phyloP scores from a whole-genome alignment of 2,329 filamentous ascomycete genomes.

The Paracamarosporium sp. region DNA sequence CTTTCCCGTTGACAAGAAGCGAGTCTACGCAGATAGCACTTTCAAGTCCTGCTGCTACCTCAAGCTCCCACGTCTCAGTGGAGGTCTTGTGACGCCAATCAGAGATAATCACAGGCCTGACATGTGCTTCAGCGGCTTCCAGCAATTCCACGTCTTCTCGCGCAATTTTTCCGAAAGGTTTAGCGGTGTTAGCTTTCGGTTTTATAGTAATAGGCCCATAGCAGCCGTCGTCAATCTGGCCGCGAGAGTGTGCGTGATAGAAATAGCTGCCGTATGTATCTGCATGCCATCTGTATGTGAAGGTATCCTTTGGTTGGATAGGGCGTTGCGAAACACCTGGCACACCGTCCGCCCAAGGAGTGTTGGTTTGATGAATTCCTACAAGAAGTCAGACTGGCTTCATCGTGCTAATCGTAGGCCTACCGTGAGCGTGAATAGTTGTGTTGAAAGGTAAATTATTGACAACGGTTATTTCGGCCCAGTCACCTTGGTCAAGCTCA shows the following conservation, averaged over 20 bases:
- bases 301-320: conserved; percentile 58
- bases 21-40: conserved; percentile 64
- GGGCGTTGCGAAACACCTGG: conserved; percentile 63
- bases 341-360: conserved; percentile 67
- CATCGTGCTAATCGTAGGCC: not conserved
- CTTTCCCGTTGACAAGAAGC: conserved; percentile 68
- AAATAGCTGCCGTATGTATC: conserved; percentile 65
- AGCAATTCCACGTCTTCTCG: conserved; percentile 53
- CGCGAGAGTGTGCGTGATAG: conserved; percentile 65
- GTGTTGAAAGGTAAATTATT: conserved; percentile 58
- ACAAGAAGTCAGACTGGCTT: not conserved
- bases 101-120: conserved; percentile 59
- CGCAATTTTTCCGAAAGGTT: not conserved
- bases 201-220: conserved; percentile 63
- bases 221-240: conserved; percentile 66
- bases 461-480: conserved; percentile 44
- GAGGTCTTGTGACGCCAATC: conserved; percentile 66
- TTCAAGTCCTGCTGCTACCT: conserved; percentile 55
- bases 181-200: conserved; percentile 20
- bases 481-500: conserved; percentile 28
- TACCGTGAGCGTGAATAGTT: conserved; percentile 60
- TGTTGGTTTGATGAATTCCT: conserved; percentile 57
- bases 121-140: conserved; percentile 55
- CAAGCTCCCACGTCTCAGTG: conserved; percentile 54
- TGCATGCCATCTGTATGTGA: conserved; percentile 63